Evolutionary conservation across 106 monocot species (phyloP).

Genomic region (Dioscorea dumetorum): DNA sequence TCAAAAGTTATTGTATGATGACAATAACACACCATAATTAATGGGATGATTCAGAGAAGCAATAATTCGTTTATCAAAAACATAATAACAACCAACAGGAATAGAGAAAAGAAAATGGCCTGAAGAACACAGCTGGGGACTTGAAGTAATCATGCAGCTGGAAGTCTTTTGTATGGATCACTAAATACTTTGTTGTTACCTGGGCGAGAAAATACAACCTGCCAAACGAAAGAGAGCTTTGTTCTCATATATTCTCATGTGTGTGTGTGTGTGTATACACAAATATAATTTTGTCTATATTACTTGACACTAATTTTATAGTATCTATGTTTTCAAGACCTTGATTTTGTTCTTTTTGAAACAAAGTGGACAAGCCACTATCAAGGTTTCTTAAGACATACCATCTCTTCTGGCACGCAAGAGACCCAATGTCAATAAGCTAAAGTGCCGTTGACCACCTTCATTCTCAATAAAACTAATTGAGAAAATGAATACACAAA

Average conservation of each 20-base stretch:
- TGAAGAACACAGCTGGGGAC: background rate
- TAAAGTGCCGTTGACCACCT: too few relatives aligned
- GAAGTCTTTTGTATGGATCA: slow-evolving; percentile 15
- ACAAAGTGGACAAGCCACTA: too few relatives aligned
- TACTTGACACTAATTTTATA: background rate
- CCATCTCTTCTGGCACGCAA: too few relatives aligned
- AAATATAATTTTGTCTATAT: background rate
- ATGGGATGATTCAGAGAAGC: too few relatives aligned
- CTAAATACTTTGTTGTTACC: slow-evolving; percentile 25
- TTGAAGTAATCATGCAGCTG: background rate
- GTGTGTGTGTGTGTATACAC: background rate
- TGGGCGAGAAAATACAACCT: slow-evolving; percentile 37
- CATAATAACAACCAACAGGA: too few relatives aligned
- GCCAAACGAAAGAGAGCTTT: background rate
- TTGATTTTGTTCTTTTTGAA: too few relatives aligned
- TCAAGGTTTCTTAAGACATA: too few relatives aligned
- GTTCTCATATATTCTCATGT: background rate
- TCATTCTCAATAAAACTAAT: too few relatives aligned
- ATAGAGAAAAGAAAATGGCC: background rate
- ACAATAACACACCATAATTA: too few relatives aligned
- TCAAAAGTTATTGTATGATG: too few relatives aligned
- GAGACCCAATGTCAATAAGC: too few relatives aligned
- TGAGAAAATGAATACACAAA: too few relatives aligned
- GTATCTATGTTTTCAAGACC: background rate
- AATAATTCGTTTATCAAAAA: background rate